A percentile compares a stretch with the other conserved stretches of the same genome.
phyloP scores from a whole-genome alignment of 805 yeast genomes.

The Komagataella ulmi region DNA sequence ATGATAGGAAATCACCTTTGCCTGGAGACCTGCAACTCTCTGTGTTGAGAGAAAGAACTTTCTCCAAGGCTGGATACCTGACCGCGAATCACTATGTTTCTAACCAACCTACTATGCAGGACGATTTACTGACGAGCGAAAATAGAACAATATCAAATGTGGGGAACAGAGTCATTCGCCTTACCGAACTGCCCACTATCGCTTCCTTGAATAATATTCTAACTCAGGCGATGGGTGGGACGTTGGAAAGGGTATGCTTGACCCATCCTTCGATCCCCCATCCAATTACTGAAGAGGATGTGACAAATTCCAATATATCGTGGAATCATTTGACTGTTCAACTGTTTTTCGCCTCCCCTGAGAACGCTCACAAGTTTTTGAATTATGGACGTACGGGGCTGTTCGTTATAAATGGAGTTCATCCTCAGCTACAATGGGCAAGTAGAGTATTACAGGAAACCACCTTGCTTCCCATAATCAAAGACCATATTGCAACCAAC shows the following conservation, averaged over 20 bases:
- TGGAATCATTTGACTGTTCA: conserved; percentile 22
- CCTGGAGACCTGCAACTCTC: background rate
- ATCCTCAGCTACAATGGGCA: conserved; percentile 34
- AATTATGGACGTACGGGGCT: conserved; percentile 36
- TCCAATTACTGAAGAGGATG: background rate
- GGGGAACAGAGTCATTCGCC: conserved; percentile 7
- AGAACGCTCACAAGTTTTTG: conserved; percentile 42
- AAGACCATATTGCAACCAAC: conserved; percentile 19
- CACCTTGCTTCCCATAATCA: background rate
- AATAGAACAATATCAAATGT: conserved; percentile 6
- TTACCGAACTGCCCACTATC: conserved; percentile 9
- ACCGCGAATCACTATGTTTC: background rate
- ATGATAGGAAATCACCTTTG: conserved; percentile 5
- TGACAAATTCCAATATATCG: conserved; percentile 2
- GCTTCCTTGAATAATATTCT: conserved; percentile 38
- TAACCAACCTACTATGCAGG: conserved; percentile 2
- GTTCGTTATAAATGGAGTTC: conserved; percentile 45
- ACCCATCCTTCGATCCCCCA: background rate
- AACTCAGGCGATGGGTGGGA: conserved; percentile 55
- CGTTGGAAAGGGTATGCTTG: conserved; percentile 37
- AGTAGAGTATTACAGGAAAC: background rate
- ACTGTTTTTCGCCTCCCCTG: conserved; percentile 36
- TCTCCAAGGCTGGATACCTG: background rate
- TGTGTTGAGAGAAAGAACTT: background rate
- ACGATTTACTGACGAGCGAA: background rate